Percentiles rank a stretch among this genome's conserved stretches.
Conservation (phyloP, 805 yeast genomes). For the Cyberlindnera euphorbiiphila region DNA sequence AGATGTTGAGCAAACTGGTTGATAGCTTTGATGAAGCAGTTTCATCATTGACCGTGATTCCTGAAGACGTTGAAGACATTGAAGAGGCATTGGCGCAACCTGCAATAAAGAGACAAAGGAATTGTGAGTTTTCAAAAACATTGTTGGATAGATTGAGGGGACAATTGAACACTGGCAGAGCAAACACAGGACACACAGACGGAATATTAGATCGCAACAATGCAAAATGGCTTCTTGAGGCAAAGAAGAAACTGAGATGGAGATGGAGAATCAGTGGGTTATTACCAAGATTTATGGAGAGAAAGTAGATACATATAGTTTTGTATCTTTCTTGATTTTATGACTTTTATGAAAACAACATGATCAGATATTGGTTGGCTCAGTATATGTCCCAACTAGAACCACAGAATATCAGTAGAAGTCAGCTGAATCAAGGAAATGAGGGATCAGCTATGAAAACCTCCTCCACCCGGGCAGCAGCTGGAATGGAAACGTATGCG, state of each 20-base stretch:
- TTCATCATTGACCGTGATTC: conserved; percentile 11
- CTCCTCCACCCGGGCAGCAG: too few species aligned
- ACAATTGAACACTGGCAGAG: too few species aligned
- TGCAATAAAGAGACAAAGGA: conserved; percentile 11
- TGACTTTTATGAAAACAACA: too few species aligned
- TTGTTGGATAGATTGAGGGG: conserved; percentile 30
- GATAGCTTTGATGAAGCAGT: conserved; percentile 36
- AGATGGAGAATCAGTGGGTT: conserved; percentile 48
- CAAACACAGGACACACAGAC: background rate
- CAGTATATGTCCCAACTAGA: too few species aligned
- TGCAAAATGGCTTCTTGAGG: conserved; percentile 33
- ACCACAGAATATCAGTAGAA: too few species aligned
- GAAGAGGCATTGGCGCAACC: conserved; percentile 20
- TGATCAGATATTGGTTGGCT: too few species aligned
- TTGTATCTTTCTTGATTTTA: too few species aligned
- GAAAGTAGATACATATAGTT: background rate
- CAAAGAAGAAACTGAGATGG: conserved; percentile 43
- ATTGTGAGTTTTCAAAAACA: conserved; percentile 29
- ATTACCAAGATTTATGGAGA: conserved; percentile 32
- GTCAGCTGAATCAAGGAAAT: too few species aligned
- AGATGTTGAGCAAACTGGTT: conserved; percentile 39
- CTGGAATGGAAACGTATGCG: too few species aligned
- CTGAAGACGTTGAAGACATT: conserved; percentile 21
- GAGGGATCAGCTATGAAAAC: too few species aligned
- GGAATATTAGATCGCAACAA: conserved; percentile 19